A percentile compares a stretch with the other conserved stretches of the same genome.
Evolutionary conservation across 1,284 basidiomycete species (phyloP).

Genomic region (Fomes fomentarius): DNA sequence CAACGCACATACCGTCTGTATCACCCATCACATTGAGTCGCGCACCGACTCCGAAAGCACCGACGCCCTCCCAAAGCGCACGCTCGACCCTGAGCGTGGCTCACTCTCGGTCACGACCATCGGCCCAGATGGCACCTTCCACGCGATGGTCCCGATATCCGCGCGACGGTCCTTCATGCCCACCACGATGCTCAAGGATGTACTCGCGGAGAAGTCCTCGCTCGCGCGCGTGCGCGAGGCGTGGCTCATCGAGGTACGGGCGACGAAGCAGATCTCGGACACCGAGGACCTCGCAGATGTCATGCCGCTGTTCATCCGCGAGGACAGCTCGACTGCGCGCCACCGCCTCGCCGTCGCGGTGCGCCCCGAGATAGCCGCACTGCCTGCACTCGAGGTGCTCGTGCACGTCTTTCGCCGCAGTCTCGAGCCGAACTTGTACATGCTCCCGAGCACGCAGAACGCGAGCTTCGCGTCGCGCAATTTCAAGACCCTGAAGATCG

Average conservation of each 20-base stretch:
- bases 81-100: neutral
- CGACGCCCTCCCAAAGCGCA: neutral
- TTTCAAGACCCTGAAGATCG: slow-evolving; percentile 4
- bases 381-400: neutral
- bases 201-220: neutral
- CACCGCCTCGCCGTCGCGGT: neutral
- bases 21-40: neutral
- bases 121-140: neutral
- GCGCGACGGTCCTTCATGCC: neutral
- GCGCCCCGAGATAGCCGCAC: neutral
- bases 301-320: neutral
- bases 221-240: neutral
- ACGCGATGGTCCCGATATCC: neutral
- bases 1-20: neutral
- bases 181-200: neutral
- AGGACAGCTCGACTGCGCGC: neutral
- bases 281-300: neutral
- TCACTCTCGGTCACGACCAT: neutral
- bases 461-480: slow-evolving; percentile 1
- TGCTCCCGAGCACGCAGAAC: slow-evolving; percentile 2
- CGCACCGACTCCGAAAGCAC: neutral
- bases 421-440: slow-evolving; percentile 3
- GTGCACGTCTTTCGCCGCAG: neutral
- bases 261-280: neutral
- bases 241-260: neutral